phyloP scores from a whole-genome alignment of 257 asterid genomes.

The Solanum dulcamara region DNA sequence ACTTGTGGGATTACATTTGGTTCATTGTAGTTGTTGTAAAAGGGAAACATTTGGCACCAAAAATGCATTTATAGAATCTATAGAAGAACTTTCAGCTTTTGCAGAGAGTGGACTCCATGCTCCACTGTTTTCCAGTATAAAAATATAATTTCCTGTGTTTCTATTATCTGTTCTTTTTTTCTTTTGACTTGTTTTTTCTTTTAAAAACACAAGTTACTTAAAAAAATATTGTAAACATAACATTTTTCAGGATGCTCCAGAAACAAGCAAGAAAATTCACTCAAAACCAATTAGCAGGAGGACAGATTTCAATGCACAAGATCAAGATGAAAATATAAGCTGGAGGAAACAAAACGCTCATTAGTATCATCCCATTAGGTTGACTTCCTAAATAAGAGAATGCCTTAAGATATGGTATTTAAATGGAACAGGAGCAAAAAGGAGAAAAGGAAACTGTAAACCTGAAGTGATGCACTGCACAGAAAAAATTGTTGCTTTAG shows the following conservation, averaged over 20 bases:
- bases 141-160: neutral
- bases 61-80: neutral
- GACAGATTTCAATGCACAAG: neutral
- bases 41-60: neutral
- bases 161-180: neutral
- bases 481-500: constrained; percentile 96
- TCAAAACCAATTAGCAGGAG: neutral
- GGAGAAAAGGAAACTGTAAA: constrained; percentile 9
- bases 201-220: neutral
- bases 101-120: neutral
- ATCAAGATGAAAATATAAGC: neutral
- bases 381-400: neutral
- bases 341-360: neutral
- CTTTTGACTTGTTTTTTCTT: neutral
- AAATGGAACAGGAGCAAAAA: neutral
- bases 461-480: constrained; percentile 99
- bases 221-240: neutral
- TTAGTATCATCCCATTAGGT: neutral
- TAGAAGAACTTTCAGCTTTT: neutral
- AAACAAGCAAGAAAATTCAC: neutral
- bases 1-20: too few relatives aligned
- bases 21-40: neutral
- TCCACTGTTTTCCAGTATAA: neutral
- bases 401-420: neutral
- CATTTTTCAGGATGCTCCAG: neutral